A percentile compares a stretch with the other conserved stretches of the same genome.
Evolutionary conservation across 441 rosid genomes (phyloP).

Genomic region (Caryocar brasiliense): DNA sequence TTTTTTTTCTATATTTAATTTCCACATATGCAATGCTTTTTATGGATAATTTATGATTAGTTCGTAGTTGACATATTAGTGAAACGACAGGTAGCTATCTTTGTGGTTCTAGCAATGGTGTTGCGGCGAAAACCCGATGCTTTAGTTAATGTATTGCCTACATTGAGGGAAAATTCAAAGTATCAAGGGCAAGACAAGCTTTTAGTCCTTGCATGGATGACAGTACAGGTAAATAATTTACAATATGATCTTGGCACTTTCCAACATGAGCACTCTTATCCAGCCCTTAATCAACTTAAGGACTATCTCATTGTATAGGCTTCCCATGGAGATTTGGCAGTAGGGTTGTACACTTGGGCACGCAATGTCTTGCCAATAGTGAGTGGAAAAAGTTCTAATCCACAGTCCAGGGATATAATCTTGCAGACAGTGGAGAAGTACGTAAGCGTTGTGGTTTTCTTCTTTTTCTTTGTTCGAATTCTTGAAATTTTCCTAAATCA

Average conservation of each 20-base stretch:
- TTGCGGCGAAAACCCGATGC: conserved; percentile 81
- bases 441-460: not conserved
- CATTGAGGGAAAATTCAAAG: conserved; percentile 53
- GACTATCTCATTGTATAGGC: too few relatives aligned
- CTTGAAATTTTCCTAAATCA: conserved; percentile 1
- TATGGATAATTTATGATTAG: not conserved
- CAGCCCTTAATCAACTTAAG: too few relatives aligned
- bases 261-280: not conserved
- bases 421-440: conserved; percentile 74
- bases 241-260: not conserved
- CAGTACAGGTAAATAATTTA: conserved; percentile 51
- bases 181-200: conserved; percentile 88
- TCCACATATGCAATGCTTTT: too few relatives aligned
- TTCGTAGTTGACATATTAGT: conserved; percentile 4
- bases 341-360: conserved; percentile 66
- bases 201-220: conserved; percentile 63
- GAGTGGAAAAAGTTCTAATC: conserved; percentile 48
- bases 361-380: conserved; percentile 54
- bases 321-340: conserved; percentile 62
- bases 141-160: conserved; percentile 44
- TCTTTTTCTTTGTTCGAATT: conserved; percentile 1
- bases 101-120: conserved; percentile 73
- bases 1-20: too few relatives aligned
- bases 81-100: conserved; percentile 70
- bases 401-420: conserved; percentile 71